Percentiles rank a stretch among this genome's conserved stretches.
Conservation (phyloP, 1,284 basidiomycete genomes). For the Ustilago loliicola region DNA sequence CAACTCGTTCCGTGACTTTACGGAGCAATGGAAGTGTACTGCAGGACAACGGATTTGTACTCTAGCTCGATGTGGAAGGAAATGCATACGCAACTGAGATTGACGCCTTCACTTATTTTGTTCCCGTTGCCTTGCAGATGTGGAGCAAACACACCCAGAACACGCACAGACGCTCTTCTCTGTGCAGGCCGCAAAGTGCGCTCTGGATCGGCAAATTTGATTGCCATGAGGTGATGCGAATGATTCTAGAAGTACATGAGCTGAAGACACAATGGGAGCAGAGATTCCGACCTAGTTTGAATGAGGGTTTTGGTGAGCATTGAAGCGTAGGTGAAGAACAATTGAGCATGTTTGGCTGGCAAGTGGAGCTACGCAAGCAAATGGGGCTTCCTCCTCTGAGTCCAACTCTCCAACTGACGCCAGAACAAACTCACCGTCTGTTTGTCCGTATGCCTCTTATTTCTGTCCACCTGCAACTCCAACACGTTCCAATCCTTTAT, state of each 20-base stretch:
- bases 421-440: slow-evolving; percentile 94
- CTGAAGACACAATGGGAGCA: not conserved
- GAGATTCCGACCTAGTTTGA: not conserved
- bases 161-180: not conserved
- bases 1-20: not conserved
- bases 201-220: not conserved
- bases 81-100: not conserved
- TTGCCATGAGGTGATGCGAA: not conserved
- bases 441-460: slow-evolving; percentile 88
- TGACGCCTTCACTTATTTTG: not conserved
- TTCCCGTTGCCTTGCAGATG: not conserved
- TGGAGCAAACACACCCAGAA: not conserved
- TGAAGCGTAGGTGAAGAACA: too few relatives aligned
- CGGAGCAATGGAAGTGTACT: not conserved
- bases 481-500: slow-evolving; percentile 97
- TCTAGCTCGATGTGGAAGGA: not conserved
- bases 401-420: slow-evolving; percentile 90
- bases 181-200: not conserved
- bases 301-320: not conserved
- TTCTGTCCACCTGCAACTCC: slow-evolving; percentile 78
- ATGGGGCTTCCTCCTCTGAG: slow-evolving; percentile 70
- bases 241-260: slow-evolving; percentile 37
- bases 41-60: slow-evolving; percentile 8
- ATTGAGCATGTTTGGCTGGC: not conserved
- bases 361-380: slow-evolving; percentile 27